Conservation (phyloP, 768 basidiomycete genomes). For the Tulasnella sp. region DNA sequence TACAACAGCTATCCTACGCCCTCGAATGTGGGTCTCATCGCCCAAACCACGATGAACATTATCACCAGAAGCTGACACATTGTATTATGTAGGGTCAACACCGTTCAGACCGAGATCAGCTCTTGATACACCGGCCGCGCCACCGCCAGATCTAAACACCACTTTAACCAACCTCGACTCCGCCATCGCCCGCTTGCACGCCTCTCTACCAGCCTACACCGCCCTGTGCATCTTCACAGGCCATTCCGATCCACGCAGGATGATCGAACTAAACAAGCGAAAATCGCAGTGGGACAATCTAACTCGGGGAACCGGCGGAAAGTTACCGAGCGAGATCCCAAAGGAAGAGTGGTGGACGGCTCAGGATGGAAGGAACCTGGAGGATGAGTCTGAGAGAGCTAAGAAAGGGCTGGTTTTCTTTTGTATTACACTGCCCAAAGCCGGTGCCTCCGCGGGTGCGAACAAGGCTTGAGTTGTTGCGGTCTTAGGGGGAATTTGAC, state of each 20-base stretch:
- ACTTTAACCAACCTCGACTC: constrained; percentile 54
- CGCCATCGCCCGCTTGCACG: constrained; percentile 60
- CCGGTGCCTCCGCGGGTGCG: background rate
- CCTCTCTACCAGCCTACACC: constrained; percentile 68
- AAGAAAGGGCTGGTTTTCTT: constrained; percentile 82
- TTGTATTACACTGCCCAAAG: constrained; percentile 40
- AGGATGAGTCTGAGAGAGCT: constrained; percentile 73
- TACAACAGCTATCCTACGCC: constrained; percentile 74
- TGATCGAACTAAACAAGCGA: constrained; percentile 67
- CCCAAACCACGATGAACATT: background rate
- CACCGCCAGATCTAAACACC: constrained; percentile 33
- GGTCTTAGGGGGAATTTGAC: background rate
- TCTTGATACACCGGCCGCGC: constrained; percentile 34
- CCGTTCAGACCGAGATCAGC: background rate
- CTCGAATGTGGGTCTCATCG: constrained; percentile 66
- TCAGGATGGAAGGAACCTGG: constrained; percentile 71
- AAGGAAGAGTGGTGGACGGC: constrained; percentile 67
- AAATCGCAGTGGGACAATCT: constrained; percentile 64
- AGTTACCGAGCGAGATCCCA: constrained; percentile 49
- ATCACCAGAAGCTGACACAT: background rate
- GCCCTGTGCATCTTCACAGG: constrained; percentile 85
- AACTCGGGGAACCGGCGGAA: constrained; percentile 44
- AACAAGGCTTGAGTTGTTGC: background rate
- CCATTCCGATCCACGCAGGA: constrained; percentile 79
- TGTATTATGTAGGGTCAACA: background rate